Base-by-base conservation (phyloP, 441 rosid species). In the Breynia disticha region DNA sequence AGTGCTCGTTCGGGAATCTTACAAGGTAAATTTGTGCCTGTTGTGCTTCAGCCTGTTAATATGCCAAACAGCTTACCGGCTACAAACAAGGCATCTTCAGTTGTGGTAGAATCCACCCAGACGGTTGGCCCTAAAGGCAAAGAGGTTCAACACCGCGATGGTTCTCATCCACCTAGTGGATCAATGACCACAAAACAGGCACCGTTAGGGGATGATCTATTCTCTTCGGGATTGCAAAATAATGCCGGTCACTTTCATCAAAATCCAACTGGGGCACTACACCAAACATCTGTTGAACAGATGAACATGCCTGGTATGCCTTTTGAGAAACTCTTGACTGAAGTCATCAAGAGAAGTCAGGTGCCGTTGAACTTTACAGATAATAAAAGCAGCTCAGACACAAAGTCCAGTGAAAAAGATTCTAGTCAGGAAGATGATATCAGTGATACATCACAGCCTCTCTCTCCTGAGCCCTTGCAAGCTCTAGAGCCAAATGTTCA, bases 391-490 rank as follows among this genome's bases (percentile, higher is more conserved):
- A 53, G 56, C 54, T 62, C 66, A 55, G 66, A 72, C 48, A 61
- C 48, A 47, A 52, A 58, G 39, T 59, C 57, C 52, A 19, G 52
- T 18, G 46, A 19, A 45, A 61, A 69, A 39, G 74, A 60, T 68
- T 68, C 68, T 14, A 53, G 62, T 55, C 28, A 49, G 6, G 71
- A 72, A 35, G 78, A 76, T 2, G 80, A 65, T 54, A 57, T 16
- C 52, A 32, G 47, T 21, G 59, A 64, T 6, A 28, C 37, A 17
- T 72, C 75, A 66, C 81, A 71, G 61, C 75, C 84, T 20, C 83
- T 83, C 57, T 75, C 79, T 21, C 66, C 75, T 42, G 95, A 83
- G 72, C 90, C 99, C n/a, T 58, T 80, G 61, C 84, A 78, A 68
- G 65, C 79, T 0, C 59, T 84, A 35, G 88, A 74, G 57, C 85